Conservation (phyloP, 768 basidiomycete genomes). For the Trametopsis cervina region DNA sequence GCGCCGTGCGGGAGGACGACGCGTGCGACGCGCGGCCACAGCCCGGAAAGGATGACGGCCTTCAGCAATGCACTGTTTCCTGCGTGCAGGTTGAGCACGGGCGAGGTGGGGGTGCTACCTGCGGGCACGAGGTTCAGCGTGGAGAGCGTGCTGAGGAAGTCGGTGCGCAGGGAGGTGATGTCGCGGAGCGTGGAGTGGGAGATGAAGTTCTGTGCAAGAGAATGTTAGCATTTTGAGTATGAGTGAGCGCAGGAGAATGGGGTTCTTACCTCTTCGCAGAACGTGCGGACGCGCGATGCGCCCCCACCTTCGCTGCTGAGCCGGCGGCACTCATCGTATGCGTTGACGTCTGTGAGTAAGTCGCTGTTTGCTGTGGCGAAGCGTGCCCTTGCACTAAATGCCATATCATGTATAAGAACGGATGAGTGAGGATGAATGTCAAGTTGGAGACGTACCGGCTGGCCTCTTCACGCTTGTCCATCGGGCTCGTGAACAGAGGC, state of each 20-base stretch:
- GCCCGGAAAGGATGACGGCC: slow-evolving; percentile 75
- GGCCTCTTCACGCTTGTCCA: slow-evolving; percentile 81
- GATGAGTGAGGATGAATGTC: not conserved
- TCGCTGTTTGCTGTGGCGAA: slow-evolving; percentile 77
- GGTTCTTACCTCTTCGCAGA: slow-evolving; percentile 61
- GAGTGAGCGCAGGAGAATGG: slow-evolving; percentile 4
- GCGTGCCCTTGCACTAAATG: slow-evolving; percentile 58
- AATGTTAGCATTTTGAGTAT: not conserved
- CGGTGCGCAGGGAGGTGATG: slow-evolving; percentile 67
- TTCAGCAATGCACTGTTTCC: slow-evolving; percentile 72
- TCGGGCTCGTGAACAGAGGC: slow-evolving; percentile 74
- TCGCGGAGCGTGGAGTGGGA: slow-evolving; percentile 68
- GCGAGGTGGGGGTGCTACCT: slow-evolving; percentile 35
- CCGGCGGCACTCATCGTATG: slow-evolving; percentile 58
- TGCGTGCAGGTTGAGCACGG: slow-evolving; percentile 58
- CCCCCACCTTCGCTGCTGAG: slow-evolving; percentile 46
- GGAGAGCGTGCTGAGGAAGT: slow-evolving; percentile 65
- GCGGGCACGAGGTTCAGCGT: slow-evolving; percentile 64
- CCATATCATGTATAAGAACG: not conserved
- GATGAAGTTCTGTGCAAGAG: slow-evolving; percentile 66
- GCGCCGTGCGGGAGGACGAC: slow-evolving; percentile 67
- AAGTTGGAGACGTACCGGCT: slow-evolving; percentile 58
- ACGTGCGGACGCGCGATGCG: slow-evolving; percentile 44
- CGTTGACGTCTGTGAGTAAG: slow-evolving; percentile 73
- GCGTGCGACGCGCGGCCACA: slow-evolving; percentile 79